These are phyloP conservation scores for Boletus sp. DNA, from an alignment of 1,284 basidiomycete species.

Conservation along the genomic window DNA sequence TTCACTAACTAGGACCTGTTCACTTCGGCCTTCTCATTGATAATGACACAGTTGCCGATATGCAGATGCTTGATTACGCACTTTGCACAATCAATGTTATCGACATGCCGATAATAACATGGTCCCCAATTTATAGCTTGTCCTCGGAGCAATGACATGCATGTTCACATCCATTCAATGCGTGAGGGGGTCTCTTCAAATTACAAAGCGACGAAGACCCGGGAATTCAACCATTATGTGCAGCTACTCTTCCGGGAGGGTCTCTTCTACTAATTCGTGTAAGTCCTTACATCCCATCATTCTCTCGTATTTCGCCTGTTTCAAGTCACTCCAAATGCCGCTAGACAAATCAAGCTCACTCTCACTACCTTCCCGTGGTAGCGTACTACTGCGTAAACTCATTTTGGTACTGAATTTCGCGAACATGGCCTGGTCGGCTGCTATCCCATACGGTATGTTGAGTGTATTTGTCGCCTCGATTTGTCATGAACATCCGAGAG, in stretches of 20 bases:
- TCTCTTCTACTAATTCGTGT: not conserved
- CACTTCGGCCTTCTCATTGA: not conserved
- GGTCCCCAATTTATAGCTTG: not conserved
- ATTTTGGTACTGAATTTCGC: not conserved
- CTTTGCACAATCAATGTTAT: not conserved
- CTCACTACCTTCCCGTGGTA: not conserved
- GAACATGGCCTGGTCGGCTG: not conserved
- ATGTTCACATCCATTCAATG: not conserved
- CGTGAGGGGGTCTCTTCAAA: not conserved
- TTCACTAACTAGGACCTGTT: no score
- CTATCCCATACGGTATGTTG: not conserved
- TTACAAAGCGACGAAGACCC: not conserved
- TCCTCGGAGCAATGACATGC: not conserved
- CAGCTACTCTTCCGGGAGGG: not conserved
- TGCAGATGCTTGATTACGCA: not conserved
- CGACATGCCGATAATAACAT: no score
- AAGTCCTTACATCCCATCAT: not conserved
- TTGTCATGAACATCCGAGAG: not conserved
- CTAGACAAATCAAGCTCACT: not conserved
- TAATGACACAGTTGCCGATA: not conserved
- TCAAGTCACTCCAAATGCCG: no score
- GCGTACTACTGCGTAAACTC: not conserved
- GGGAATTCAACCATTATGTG: not conserved
- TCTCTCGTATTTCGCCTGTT: no score
- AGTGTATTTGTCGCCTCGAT: not conserved